phyloP scores from a whole-genome alignment of 495 filamentous ascomycete genomes.

The Margaritispora aquatica region DNA sequence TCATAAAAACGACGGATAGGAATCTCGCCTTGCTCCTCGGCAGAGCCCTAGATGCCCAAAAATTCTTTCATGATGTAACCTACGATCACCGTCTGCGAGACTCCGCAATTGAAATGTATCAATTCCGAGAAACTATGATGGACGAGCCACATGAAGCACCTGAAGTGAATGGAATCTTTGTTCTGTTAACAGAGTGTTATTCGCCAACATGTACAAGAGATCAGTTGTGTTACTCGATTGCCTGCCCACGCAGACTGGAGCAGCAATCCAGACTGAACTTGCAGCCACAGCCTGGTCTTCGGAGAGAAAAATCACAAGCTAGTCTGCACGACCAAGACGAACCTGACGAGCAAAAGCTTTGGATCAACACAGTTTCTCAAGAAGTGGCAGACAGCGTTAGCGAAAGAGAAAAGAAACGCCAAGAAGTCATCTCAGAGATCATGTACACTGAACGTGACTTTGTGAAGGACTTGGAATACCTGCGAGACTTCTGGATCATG shows the following conservation, averaged over 20 bases:
- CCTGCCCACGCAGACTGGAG: slow-evolving; percentile 88
- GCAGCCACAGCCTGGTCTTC: slow-evolving; percentile 82
- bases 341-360: slow-evolving; percentile 94
- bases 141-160: slow-evolving; percentile 69
- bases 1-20: slow-evolving; percentile 93
- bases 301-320: slow-evolving; percentile 68
- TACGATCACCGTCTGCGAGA: slow-evolving; percentile 95
- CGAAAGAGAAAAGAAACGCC: slow-evolving; percentile 92
- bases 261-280: slow-evolving; percentile 91
- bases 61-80: slow-evolving; percentile 99
- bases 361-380: slow-evolving; percentile 98
- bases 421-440: slow-evolving; percentile 96
- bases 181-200: slow-evolving; percentile 93
- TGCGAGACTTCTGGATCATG: slow-evolving; percentile 98
- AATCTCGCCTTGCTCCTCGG: slow-evolving; percentile 93
- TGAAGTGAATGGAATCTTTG: slow-evolving; percentile 94
- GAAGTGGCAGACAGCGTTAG: slow-evolving; percentile 84
- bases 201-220: slow-evolving; percentile 95
- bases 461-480: slow-evolving; percentile 97
- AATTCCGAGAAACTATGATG: slow-evolving; percentile 88
- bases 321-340: slow-evolving; percentile 83
- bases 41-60: slow-evolving; percentile 91
- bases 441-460: slow-evolving; percentile 99
- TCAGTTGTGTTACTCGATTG: slow-evolving; percentile 96
- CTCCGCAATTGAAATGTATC: slow-evolving; percentile 85